Evolutionary conservation across 176 grass and related monocot genomes (phyloP).

Genomic region (Secale cereale): DNA sequence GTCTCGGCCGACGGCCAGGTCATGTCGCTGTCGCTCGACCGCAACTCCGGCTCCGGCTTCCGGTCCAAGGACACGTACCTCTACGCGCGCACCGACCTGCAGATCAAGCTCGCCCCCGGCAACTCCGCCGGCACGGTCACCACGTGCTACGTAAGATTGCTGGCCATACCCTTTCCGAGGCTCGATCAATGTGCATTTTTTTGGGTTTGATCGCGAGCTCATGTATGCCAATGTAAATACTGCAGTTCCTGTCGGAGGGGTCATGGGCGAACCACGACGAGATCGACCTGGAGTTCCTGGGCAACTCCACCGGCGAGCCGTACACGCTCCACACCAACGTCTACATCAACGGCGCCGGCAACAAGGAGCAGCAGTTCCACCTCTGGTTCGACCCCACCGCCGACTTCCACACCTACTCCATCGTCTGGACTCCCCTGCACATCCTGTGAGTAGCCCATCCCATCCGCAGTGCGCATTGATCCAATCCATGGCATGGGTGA

Average conservation of each 20-base stretch:
- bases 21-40: conserved; percentile 40
- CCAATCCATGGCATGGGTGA: background rate
- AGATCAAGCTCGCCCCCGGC: conserved; percentile 69
- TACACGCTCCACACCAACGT: conserved; percentile 86
- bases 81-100: conserved; percentile 58
- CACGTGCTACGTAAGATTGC: conserved; percentile 61
- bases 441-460: conserved; percentile 45
- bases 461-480: background rate
- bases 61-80: conserved; percentile 64
- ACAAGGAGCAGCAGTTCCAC: conserved; percentile 72
- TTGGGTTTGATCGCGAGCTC: background rate
- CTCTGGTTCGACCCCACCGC: conserved; percentile 82
- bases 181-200: background rate
- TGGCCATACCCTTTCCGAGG: background rate
- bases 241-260: conserved; percentile 62
- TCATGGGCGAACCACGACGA: conserved; percentile 60
- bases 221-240: background rate
- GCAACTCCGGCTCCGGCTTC: conserved; percentile 58
- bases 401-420: conserved; percentile 89
- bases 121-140: conserved; percentile 90
- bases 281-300: conserved; percentile 90
- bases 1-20: conserved; percentile 32
- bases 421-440: conserved; percentile 65
- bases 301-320: conserved; percentile 61
- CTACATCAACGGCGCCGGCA: conserved; percentile 49